Evolutionary conservation across 257 asterid species (phyloP).

Genomic region (Voacanga thouarsii): DNA sequence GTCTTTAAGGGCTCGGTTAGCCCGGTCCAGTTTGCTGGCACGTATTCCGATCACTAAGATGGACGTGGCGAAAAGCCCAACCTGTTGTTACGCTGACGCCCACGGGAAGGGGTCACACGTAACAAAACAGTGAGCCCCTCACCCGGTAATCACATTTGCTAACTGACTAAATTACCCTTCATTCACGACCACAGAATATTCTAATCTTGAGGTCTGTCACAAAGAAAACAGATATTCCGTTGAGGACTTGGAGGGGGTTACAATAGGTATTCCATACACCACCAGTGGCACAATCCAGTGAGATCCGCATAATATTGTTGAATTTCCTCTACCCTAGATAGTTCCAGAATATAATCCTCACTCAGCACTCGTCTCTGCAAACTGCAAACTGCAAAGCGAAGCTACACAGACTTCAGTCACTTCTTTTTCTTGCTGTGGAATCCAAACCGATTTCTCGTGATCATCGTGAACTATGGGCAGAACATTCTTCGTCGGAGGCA

Average conservation of each 20-base stretch:
- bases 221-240: not conserved
- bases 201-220: not conserved
- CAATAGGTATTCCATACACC: not conserved
- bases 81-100: not conserved
- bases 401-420: not conserved
- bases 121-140: not conserved
- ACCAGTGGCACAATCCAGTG: not conserved
- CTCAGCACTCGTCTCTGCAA: not conserved
- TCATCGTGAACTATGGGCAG: slow-evolving; percentile 61
- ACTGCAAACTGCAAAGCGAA: not conserved
- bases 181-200: not conserved
- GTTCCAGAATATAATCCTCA: not conserved
- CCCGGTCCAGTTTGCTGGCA: no score
- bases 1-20: no score
- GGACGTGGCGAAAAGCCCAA: not conserved
- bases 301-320: slow-evolving; percentile 15
- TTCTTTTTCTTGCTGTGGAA: slow-evolving; percentile 27
- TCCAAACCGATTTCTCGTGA: slow-evolving; percentile 26
- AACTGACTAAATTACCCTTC: not conserved
- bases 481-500: slow-evolving; percentile 94
- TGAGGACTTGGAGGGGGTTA: not conserved
- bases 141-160: not conserved
- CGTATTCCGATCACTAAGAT: no score
- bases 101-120: not conserved
- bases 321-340: not conserved